Conservation (phyloP, 2,329 filamentous ascomycete species). For the Sporothrix curviconia region DNA sequence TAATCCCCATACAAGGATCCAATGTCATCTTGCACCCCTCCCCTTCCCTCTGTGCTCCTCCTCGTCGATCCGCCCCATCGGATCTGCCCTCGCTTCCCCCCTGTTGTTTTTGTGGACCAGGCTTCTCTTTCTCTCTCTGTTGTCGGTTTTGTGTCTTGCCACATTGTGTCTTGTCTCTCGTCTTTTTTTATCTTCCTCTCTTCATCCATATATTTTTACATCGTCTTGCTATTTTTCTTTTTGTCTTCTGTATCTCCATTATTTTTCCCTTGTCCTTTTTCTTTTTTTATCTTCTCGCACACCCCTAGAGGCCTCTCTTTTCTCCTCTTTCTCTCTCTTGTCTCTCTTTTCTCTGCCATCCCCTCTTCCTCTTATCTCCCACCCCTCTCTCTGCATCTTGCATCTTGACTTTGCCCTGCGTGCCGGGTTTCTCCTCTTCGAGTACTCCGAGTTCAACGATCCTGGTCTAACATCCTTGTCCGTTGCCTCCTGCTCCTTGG, state of each 20-base stretch:
- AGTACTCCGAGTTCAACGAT: slow-evolving; percentile 1
- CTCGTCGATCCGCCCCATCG: slow-evolving; percentile 16
- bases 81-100: slow-evolving; percentile 9
- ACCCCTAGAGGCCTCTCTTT: not conserved
- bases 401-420: not conserved
- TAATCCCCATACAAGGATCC: not conserved
- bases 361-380: not conserved
- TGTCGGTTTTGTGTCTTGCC: not conserved
- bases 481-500: too few species aligned
- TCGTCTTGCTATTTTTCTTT: slow-evolving; percentile 15
- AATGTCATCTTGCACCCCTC: not conserved
- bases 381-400: not conserved
- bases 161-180: not conserved
- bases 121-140: not conserved
- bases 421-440: not conserved
- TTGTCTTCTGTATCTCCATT: slow-evolving; percentile 11
- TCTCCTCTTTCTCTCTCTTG: slow-evolving; percentile 6
- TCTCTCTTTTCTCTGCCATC: slow-evolving; percentile 9
- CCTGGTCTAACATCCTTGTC: slow-evolving; percentile 2
- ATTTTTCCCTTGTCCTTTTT: not conserved
- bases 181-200: slow-evolving; percentile 20
- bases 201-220: too few species aligned
- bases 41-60: not conserved
- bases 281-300: not conserved
- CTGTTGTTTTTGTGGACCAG: slow-evolving; percentile 10